These are phyloP conservation scores for Mortierella sp. DNA, from an alignment of 371 early-diverging fungal genomes.

Conservation along the genomic window DNA sequence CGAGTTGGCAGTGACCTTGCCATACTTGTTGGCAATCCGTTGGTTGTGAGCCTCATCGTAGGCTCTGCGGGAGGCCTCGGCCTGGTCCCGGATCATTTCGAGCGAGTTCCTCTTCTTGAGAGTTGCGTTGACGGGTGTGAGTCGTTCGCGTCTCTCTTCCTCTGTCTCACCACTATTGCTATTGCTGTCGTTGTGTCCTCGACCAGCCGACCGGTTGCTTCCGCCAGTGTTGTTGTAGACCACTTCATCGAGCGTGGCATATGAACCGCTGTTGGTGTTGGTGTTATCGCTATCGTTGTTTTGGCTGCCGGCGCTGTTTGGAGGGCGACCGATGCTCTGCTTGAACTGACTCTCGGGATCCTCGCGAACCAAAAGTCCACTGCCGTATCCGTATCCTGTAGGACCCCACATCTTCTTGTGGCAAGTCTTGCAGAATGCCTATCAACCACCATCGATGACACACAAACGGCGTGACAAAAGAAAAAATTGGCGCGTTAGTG, in stretches of 20 bases:
- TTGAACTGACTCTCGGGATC: conserved; percentile 53
- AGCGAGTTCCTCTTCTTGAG: conserved; percentile 47
- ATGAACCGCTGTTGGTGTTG: neutral
- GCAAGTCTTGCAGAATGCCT: conserved; percentile 54
- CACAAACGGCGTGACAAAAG: neutral
- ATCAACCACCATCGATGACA: neutral
- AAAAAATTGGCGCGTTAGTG: neutral
- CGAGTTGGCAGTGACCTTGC: conserved; percentile 29
- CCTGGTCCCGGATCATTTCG: conserved; percentile 52
- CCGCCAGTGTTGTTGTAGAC: conserved; percentile 30
- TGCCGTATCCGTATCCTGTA: conserved; percentile 51
- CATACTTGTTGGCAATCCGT: conserved; percentile 33
- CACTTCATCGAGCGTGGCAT: conserved; percentile 23
- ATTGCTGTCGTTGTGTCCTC: neutral
- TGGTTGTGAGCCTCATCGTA: conserved; percentile 52
- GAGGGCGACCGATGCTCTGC: conserved; percentile 45
- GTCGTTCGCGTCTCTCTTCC: conserved; percentile 42
- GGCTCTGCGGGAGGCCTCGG: conserved; percentile 51
- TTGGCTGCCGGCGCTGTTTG: conserved; percentile 21
- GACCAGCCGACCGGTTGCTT: conserved; percentile 24
- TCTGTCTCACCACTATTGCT: conserved; percentile 26
- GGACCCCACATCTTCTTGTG: conserved; percentile 57
- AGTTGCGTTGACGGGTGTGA: conserved; percentile 48
- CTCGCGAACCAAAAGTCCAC: conserved; percentile 40
- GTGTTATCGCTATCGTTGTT: conserved; percentile 5